Evolutionary conservation across 148 eudicot genomes (phyloP).

Genomic region (Persicaria maculosa): DNA sequence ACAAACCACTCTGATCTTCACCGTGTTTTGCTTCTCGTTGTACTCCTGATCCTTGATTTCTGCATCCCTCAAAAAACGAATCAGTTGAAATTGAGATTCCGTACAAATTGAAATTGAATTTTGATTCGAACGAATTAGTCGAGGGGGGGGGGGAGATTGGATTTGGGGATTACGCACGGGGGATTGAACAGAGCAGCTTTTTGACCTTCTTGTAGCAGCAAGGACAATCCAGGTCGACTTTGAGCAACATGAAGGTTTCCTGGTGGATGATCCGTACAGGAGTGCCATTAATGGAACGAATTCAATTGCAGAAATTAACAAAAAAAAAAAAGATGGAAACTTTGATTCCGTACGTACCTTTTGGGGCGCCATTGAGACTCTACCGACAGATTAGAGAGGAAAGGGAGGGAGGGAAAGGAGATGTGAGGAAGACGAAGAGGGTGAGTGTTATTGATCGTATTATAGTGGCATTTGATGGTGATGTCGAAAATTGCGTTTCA

Average conservation of each 20-base stretch:
- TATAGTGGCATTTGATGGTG: neutral
- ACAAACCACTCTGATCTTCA: conserved; percentile 64
- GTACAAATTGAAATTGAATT: neutral
- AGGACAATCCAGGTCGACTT: conserved; percentile 71
- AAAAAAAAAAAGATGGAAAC: neutral
- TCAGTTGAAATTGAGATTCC: neutral
- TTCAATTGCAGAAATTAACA: neutral
- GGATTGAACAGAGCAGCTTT: conserved; percentile 53
- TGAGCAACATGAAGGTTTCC: conserved; percentile 59
- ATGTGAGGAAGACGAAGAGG: neutral
- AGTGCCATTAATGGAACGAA: neutral
- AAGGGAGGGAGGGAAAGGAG: neutral
- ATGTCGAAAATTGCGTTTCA: too few species aligned
- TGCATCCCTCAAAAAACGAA: conserved; percentile 12
- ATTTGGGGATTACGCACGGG: conserved; percentile 47
- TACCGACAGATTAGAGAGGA: neutral
- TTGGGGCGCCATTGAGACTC: neutral
- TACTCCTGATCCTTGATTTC: conserved; percentile 69
- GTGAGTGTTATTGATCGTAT: neutral
- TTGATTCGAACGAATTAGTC: neutral
- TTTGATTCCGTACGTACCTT: neutral
- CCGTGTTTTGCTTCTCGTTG: conserved; percentile 59
- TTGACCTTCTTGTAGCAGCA: conserved; percentile 71
- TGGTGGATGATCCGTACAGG: conserved; percentile 3
- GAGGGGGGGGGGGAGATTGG: too few species aligned